These are phyloP conservation scores for Penstemon davidsonii DNA, from an alignment of 257 asterid species.

Conservation along the genomic window DNA sequence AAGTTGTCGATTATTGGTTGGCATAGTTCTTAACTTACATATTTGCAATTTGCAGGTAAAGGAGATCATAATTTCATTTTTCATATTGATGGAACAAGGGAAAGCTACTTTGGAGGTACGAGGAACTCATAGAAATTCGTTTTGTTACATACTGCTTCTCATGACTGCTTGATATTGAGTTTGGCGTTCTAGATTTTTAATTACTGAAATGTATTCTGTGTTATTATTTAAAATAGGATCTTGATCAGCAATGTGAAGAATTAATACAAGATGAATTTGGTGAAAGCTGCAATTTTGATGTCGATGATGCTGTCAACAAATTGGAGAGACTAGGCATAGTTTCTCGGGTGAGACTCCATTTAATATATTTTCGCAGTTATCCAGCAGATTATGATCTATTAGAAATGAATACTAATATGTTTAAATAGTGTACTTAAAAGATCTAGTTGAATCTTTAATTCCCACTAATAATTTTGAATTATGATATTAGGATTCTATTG, in stretches of 20 bases:
- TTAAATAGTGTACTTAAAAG: too few relatives aligned
- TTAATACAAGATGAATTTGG: conserved; percentile 84
- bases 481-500: conserved; percentile 64
- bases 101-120: conserved; percentile 84
- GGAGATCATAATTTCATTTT: conserved; percentile 88
- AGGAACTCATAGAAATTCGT: conserved; percentile 11
- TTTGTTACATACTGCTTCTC: conserved; percentile 16
- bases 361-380: conserved; percentile 8
- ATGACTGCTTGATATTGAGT: conserved; percentile 17
- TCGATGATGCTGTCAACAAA: conserved; percentile 81
- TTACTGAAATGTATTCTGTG: conserved; percentile 18
- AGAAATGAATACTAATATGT: not conserved
- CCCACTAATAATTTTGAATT: not conserved
- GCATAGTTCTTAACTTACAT: conserved; percentile 24
- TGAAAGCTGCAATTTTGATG: conserved; percentile 76
- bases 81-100: conserved; percentile 92
- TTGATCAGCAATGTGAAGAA: conserved; percentile 83
- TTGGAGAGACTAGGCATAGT: conserved; percentile 84
- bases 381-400: not conserved
- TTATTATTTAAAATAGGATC: conserved; percentile 54
- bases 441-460: too few relatives aligned
- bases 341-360: conserved; percentile 59
- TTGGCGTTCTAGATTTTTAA: conserved; percentile 13
- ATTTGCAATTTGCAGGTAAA: conserved; percentile 65
- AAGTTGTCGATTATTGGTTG: conserved; percentile 17